Base-by-base conservation (phyloP, 495 filamentous ascomycete species). In the Lasiosphaeris hirsuta region DNA sequence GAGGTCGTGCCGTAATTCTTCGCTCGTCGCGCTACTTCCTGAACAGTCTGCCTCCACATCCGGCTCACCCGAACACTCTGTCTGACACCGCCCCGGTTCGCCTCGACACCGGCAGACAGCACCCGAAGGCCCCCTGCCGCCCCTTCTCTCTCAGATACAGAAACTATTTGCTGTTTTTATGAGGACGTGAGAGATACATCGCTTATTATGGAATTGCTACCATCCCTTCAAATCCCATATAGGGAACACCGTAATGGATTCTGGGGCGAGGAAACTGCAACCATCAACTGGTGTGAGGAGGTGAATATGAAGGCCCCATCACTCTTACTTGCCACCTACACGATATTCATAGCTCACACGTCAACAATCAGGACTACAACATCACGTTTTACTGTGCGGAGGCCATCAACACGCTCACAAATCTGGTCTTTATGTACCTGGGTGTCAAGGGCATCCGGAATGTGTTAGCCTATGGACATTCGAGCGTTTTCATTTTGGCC, bases 271-370 rank as follows among this genome's bases (percentile, higher is more conserved):
- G 88, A 94, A 41, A 96, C 90, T 0, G 92, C 90, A 15, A 96
- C 92, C 0, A 66, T 96, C 56, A 94, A 96, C 63, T 96, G 90
- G 86, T 96, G 92, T 68, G 92, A 96, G 82, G 91, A 96, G 82
- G 89, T 90, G 72, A 56, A 72, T 8, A 45, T 7, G 13, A 38
- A 39, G 37, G 43, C 44, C 13, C 33, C 41, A 17, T 54, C 5
- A 17, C 55, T 50, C 23, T n/a, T n/a, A 9, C 15, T 13, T 14
- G 34, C 0, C 38, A 38, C 36, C 10, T 8, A 51, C n/a, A 36
- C 17, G 39, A n/a, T 43, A 38, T 30, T n/a, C 6, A 58, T 51
- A 7, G 38, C 53, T 50, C 17, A 58, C 56, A 39, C 37, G 7
- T n/a, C 55, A 10, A 7, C 10, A 30, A 4, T 11, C 38, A 79